Percentiles rank a stretch among this genome's conserved stretches.
Conservation (phyloP, 2,329 filamentous ascomycete species). For the Aspergillus novofumigatus region DNA sequence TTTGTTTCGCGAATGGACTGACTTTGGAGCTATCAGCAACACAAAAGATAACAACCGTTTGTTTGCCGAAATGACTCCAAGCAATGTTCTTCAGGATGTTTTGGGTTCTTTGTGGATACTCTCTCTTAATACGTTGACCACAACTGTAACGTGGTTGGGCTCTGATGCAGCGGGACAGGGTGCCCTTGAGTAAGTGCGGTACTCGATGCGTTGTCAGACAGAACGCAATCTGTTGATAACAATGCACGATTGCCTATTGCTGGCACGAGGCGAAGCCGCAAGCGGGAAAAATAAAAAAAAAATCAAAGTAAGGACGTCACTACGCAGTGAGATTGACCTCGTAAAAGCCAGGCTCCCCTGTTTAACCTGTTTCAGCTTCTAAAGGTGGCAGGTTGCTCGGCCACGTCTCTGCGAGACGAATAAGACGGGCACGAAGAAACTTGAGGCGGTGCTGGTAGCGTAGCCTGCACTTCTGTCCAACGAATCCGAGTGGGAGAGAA, state of each 20-base stretch:
- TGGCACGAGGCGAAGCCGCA: conserved; percentile 18
- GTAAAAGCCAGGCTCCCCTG: conserved; percentile 20
- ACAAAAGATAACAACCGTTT: conserved; percentile 11
- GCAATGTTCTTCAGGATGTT: conserved; percentile 21
- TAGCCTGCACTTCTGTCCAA: conserved; percentile 9
- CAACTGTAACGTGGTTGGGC: conserved; percentile 43
- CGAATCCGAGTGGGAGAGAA: conserved; percentile 8
- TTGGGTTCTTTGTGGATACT: conserved; percentile 32
- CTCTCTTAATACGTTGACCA: conserved; percentile 24
- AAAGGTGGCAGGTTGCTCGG: conserved; percentile 19
- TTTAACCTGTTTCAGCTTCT: conserved; percentile 14
- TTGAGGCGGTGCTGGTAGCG: conserved; percentile 29
- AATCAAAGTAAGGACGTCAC: conserved; percentile 9
- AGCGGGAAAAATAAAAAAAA: not conserved
- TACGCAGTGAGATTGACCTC: conserved; percentile 20
- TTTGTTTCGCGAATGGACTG: conserved; percentile 14
- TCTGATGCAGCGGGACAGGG: conserved; percentile 40
- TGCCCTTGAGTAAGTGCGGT: conserved; percentile 30
- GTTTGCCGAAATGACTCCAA: conserved; percentile 22
- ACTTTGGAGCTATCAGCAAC: conserved; percentile 13
- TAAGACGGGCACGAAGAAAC: conserved; percentile 13
- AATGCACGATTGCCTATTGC: conserved; percentile 25
- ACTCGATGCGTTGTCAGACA: conserved; percentile 43
- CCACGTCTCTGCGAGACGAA: conserved; percentile 20
- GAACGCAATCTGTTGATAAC: conserved; percentile 24